These are phyloP conservation scores for Hamigera avellanea DNA, from an alignment of 495 filamentous ascomycete genomes.

Conservation along the genomic window DNA sequence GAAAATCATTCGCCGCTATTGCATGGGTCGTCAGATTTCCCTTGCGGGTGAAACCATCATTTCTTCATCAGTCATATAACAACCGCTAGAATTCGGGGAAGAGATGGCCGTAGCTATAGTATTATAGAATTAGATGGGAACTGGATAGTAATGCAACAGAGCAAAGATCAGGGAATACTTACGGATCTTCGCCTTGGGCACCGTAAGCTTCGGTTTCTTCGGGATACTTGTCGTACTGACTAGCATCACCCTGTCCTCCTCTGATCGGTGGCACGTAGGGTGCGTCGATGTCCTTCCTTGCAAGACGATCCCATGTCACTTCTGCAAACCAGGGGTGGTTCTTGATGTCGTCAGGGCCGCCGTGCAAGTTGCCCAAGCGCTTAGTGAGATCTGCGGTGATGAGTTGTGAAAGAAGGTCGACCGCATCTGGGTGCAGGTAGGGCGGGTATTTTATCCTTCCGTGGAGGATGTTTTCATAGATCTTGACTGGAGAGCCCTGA, in stretches of 20 bases:
- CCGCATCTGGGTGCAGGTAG: constrained; percentile 88
- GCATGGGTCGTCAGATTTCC: not conserved
- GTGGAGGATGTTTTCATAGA: constrained; percentile 96
- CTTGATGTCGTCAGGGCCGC: constrained; percentile 89
- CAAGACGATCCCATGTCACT: constrained; percentile 92
- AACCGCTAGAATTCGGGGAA: constrained; percentile 58
- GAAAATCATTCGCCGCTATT: too few relatives aligned
- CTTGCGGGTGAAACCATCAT: constrained; percentile 14
- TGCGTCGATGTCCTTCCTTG: constrained; percentile 93
- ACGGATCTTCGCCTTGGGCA: constrained; percentile 65
- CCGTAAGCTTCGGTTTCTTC: constrained; percentile 94
- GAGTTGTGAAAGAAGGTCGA: constrained; percentile 79
- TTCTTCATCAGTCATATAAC: constrained; percentile 28
- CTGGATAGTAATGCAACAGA: not conserved
- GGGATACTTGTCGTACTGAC: constrained; percentile 95
- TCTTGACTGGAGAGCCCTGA: constrained; percentile 92
- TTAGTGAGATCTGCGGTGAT: constrained; percentile 95
- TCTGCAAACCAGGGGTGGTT: constrained; percentile 92
- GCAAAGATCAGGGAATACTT: constrained; percentile 30
- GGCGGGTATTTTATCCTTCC: constrained; percentile 91
- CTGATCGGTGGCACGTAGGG: constrained; percentile 96
- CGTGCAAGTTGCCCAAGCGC: constrained; percentile 84
- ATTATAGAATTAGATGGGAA: constrained; percentile 4
- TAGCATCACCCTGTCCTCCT: constrained; percentile 86
- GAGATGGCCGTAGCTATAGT: constrained; percentile 50